Conservation (phyloP, 2,329 filamentous ascomycete genomes). For the Verticillium alfalfae region DNA sequence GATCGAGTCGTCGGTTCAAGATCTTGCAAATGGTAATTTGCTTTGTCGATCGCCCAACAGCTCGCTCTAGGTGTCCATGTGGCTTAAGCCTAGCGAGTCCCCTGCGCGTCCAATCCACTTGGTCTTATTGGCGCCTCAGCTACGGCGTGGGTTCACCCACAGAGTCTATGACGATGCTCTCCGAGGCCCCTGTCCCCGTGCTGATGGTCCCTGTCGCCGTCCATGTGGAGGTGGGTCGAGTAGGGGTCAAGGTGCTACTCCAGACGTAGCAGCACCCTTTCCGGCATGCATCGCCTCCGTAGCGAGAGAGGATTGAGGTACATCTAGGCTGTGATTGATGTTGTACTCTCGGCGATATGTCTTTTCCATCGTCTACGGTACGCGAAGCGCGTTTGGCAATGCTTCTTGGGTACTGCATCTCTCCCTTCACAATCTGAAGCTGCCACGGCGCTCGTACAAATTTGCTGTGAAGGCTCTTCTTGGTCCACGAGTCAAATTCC, state of each 20-base stretch:
- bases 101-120: background rate
- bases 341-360: too few species aligned
- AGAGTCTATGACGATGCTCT: constrained; percentile 1
- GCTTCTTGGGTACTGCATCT: too few species aligned
- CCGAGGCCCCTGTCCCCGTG: background rate
- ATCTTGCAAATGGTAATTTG: background rate
- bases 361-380: too few species aligned
- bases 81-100: background rate
- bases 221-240: background rate
- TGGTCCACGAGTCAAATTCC: background rate
- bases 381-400: too few species aligned
- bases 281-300: background rate
- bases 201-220: background rate
- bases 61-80: background rate
- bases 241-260: background rate
- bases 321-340: too few species aligned
- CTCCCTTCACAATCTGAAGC: too few species aligned
- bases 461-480: background rate
- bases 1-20: background rate
- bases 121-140: background rate
- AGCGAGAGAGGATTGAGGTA: background rate
- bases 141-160: background rate
- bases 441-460: too few species aligned
- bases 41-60: background rate
- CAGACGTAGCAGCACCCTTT: background rate